These are phyloP conservation scores for Xylariaceae sp. DNA, from an alignment of 2,329 filamentous ascomycete species.

Conservation along the genomic window DNA sequence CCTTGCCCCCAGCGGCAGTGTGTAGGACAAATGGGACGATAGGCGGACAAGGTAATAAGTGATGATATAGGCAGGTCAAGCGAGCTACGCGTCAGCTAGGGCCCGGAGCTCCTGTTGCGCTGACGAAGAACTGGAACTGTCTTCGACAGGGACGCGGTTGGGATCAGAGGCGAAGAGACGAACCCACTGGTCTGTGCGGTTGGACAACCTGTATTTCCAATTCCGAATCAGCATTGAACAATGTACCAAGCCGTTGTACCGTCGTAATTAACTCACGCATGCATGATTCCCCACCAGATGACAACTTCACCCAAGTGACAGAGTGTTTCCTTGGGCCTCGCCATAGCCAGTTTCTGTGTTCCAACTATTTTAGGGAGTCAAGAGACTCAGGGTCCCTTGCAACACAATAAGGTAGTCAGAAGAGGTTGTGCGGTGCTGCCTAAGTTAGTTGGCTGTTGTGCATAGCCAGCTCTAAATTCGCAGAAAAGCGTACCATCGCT, in stretches of 20 bases:
- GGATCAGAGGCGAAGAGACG: conserved; percentile 35
- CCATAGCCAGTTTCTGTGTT: conserved; percentile 37
- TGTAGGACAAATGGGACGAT: conserved; percentile 17
- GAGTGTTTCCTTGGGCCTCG: conserved; percentile 37
- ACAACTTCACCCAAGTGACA: conserved; percentile 41
- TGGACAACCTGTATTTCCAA: conserved; percentile 34
- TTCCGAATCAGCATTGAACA: not conserved
- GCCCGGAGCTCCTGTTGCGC: conserved; percentile 20
- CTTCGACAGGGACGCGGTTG: conserved; percentile 33
- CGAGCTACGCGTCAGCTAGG: conserved; percentile 32
- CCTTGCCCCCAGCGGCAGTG: conserved; percentile 29
- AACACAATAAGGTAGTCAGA: conserved; percentile 43
- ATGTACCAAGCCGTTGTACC: not conserved
- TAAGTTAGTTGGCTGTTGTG: not conserved
- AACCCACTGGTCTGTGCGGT: conserved; percentile 40
- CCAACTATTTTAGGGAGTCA: conserved; percentile 38
- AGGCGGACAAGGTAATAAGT: conserved; percentile 10
- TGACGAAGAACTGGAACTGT: conserved; percentile 12
- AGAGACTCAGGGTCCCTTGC: conserved; percentile 38
- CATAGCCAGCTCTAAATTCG: not conserved
- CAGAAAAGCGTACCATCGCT: conserved; percentile 34
- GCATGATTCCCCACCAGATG: conserved; percentile 42
- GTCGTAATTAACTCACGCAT: conserved; percentile 40
- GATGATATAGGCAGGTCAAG: conserved; percentile 24
- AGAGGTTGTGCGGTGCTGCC: conserved; percentile 43